Conservation (phyloP, 2,329 filamentous ascomycete species). For the Pseudopithomyces chartarum region DNA sequence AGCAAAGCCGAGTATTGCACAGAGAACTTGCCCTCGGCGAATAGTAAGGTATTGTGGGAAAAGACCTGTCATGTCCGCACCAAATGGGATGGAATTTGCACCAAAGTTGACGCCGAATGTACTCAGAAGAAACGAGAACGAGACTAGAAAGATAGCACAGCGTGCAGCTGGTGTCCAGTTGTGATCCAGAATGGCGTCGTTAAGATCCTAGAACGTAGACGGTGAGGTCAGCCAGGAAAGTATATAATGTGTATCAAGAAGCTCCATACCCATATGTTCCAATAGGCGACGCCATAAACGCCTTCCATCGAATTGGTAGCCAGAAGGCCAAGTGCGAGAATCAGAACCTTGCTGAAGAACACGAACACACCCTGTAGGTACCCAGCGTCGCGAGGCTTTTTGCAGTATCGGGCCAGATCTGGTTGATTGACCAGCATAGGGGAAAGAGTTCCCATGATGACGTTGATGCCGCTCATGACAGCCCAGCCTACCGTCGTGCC, state of each 20-base stretch:
- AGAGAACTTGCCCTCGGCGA: conserved; percentile 49
- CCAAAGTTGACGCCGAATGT: conserved; percentile 52
- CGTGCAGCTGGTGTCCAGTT: conserved; percentile 44
- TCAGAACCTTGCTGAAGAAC: conserved; percentile 45
- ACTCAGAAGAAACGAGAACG: conserved; percentile 44
- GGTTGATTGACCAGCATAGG: conserved; percentile 50
- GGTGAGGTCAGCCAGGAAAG: no score
- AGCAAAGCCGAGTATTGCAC: conserved; percentile 42
- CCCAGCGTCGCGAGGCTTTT: conserved; percentile 35
- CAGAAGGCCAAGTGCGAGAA: conserved; percentile 48
- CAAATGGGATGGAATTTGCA: conserved; percentile 49
- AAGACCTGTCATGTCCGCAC: conserved; percentile 49
- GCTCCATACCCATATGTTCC: conserved; percentile 48
- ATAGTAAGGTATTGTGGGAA: conserved; percentile 52
- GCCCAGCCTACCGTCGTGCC: conserved; percentile 40
- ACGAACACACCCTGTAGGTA: conserved; percentile 42
- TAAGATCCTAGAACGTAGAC: no score
- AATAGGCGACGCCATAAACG: conserved; percentile 46
- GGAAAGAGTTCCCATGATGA: conserved; percentile 49
- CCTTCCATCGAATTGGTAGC: conserved; percentile 45
- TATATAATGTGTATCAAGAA: no score
- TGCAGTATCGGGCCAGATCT: conserved; percentile 49
- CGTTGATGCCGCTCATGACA: conserved; percentile 50
- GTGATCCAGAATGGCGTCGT: conserved; percentile 48
- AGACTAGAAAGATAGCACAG: conserved; percentile 48